Base-by-base conservation (phyloP, 2,329 filamentous ascomycete species). In the Paecilomyces formosus region DNA sequence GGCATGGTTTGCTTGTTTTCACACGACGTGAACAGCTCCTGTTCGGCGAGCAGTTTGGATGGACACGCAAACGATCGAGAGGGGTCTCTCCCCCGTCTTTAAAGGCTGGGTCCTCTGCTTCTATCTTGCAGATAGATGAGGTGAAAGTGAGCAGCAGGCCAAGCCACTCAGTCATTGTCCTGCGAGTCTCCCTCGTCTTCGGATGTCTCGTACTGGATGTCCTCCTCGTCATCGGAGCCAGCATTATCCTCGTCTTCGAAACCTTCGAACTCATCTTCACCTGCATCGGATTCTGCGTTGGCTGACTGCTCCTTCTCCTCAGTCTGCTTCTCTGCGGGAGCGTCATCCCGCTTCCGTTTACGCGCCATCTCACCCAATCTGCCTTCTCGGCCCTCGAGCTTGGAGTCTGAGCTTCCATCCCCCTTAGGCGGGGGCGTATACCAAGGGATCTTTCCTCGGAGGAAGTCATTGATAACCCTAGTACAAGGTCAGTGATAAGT, bases 371-470 rank as follows among this genome's bases (percentile, higher is more conserved):
- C 91, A 18, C 92, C 92, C 0, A 96, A 79, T 64, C 85, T 83
- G 12, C 92, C 92, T 61, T 89, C 84, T 53, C 92, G 85, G 4
- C 90, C 89, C 61, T 87, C 84, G n/a, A 87, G 76, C 39, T 77
- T 78, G 52, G 72, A 77, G 11, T 76, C 76, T 13, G 76, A 79
- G 31, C 83, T 82, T 6, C 78, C 78, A 9, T 77, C 79, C 54
- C 74, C 70, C 13, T 81, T 76, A 1, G 92, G 91, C 9, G 92
- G 87, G 8, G 91, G 86, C 0, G 90, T 94, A 70, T 92, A 99
- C 94, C 95, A 99, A 1, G 94, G 94, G 26, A 97, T 90, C 76
- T 93, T 97, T 58, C 94, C 94, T 63, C 94, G 81, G 69, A 97
- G 85, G 72, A 97, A 99, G 70, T 99, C 94, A 68, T 96, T 97